Base-by-base conservation (phyloP, 83 land plant species). In the Diphasiastrum complanatum region DNA sequence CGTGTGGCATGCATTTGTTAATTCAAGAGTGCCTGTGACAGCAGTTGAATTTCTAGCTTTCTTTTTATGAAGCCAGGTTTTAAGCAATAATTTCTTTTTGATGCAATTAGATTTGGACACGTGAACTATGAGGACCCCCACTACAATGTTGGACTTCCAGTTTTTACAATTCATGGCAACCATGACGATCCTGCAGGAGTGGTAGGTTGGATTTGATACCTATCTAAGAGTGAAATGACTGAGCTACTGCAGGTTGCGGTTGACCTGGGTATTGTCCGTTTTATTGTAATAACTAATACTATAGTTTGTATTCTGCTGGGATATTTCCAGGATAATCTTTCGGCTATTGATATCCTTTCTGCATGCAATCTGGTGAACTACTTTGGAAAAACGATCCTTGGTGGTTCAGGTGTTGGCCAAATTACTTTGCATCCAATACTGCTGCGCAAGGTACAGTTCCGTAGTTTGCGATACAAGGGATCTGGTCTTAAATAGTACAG, bases 111-210 rank as follows among this genome's bases (percentile, higher is more conserved):
- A 71, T 93, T 93, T 78, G 99, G 99, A 27, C 96, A 88, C 77
- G 99, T 93, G 35, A 93, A 93, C 60, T 93, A 93, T 75, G 99
- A 93, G 70, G 99, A 93, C 75, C 93, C 91, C 35, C 83, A 93
- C 64, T 93, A 80, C 75, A 93, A 89, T 78, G 92, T 93, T 61
- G 99, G 99, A 5, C 72, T 93, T 62, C 99, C 99, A 47, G 86
- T 89, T 1, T 93, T 93, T 71, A 93, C 83, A 47, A 93, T 93
- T 45, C 99, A 93, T 77, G 99, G 99, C 29, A 93, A 93, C 55
- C 99, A 93, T 75, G 99, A 93, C 69, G 99, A 93, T 80, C 99
- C 99, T 55, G 99, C 99, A 26, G 99, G 99, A 68, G 99, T 93
- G 96, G 99, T 93, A 47, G n/a, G 61, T 59, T n/a, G n/a, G n/a